A percentile compares a stretch with the other conserved stretches of the same genome.
Evolutionary conservation across 139 green algal species (phyloP).

Genomic region (Ettlia oleoabundans): DNA sequence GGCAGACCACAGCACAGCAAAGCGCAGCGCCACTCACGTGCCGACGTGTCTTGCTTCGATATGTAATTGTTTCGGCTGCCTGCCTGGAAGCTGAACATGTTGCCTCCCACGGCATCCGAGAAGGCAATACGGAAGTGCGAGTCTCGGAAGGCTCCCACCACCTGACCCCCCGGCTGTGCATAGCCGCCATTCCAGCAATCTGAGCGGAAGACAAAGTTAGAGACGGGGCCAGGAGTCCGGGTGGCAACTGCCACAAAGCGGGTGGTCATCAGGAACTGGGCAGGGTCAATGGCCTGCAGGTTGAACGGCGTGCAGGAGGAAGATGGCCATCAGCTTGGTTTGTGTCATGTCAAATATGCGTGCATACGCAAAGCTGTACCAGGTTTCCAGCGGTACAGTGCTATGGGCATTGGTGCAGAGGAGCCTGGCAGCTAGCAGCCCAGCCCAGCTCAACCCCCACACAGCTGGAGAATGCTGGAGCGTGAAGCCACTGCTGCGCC

Average conservation of each 20-base stretch:
- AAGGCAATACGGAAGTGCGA: not conserved
- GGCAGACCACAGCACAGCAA: not conserved
- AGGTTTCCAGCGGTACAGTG: no score
- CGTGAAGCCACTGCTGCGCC: no score
- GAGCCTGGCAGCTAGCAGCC: no score
- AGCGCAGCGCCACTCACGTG: not conserved
- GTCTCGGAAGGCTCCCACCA: not conserved
- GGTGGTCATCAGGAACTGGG: constrained; percentile 8
- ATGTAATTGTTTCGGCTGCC: not conserved
- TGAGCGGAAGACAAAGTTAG: not conserved
- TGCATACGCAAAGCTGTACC: no score
- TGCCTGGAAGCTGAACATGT: not conserved
- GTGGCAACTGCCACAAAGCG: not conserved
- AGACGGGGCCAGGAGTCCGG: not conserved
- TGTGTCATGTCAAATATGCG: no score
- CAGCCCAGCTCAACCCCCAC: no score
- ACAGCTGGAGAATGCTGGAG: no score
- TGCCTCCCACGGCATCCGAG: no score
- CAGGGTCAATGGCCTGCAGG: constrained; percentile 20
- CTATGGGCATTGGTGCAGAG: no score
- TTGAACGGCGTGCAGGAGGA: no score
- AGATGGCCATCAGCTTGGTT: no score
- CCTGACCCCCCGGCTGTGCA: not conserved
- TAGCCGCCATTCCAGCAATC: constrained; percentile 17
- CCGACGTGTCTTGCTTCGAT: not conserved